Evolutionary conservation across 2,329 filamentous ascomycete genomes (phyloP).

Genomic region (Berkeleyomyces basicola): DNA sequence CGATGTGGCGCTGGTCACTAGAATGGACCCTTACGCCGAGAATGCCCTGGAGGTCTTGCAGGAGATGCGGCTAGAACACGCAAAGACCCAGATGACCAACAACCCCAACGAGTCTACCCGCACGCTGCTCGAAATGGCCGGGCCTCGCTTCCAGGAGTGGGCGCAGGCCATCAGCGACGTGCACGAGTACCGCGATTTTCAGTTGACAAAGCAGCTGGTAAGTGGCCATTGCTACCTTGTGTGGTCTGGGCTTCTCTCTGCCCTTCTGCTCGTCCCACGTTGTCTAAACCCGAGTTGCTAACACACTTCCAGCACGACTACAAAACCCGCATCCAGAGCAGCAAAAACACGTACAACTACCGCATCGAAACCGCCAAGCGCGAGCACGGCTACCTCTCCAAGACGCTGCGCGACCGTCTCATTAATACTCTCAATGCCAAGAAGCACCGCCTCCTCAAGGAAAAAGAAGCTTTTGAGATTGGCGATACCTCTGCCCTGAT

Average conservation of each 20-base stretch:
- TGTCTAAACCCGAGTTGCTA: background rate
- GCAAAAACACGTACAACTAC: constrained; percentile 43
- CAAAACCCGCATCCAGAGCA: constrained; percentile 43
- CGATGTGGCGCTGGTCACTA: constrained; percentile 72
- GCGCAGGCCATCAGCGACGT: constrained; percentile 74
- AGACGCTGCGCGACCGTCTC: constrained; percentile 47
- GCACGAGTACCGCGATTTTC: constrained; percentile 72
- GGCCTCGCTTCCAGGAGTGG: constrained; percentile 72
- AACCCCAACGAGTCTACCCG: constrained; percentile 28
- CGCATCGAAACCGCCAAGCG: constrained; percentile 44
- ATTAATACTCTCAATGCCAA: constrained; percentile 49
- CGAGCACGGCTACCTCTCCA: constrained; percentile 42
- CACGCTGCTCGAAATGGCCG: constrained; percentile 56
- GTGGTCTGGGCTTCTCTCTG: background rate
- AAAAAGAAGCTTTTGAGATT: constrained; percentile 53
- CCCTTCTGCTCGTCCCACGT: background rate
- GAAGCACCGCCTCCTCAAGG: constrained; percentile 45
- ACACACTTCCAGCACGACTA: constrained; percentile 36
- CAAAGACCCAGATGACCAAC: constrained; percentile 27
- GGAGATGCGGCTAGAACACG: constrained; percentile 40
- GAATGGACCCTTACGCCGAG: constrained; percentile 63
- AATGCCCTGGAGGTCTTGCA: constrained; percentile 57
- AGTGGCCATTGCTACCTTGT: constrained; percentile 19
- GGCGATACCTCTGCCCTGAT: constrained; percentile 48
- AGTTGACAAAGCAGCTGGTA: constrained; percentile 69